Base-by-base conservation (phyloP, 2,329 filamentous ascomycete species). In the Ciborinia camelliae region DNA sequence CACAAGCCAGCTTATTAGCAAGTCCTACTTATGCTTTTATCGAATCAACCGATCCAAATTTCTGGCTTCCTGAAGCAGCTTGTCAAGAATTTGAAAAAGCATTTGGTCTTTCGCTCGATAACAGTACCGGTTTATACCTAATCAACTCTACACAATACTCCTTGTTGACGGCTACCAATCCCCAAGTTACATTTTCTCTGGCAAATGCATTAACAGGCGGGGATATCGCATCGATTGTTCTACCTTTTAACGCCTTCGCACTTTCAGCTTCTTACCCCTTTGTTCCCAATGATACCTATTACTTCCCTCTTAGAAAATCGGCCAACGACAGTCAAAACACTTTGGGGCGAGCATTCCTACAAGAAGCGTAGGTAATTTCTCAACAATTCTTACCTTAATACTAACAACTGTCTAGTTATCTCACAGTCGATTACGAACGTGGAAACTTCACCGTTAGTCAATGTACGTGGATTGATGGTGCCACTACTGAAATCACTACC, bases 21-120 rank as follows among this genome's bases (percentile, higher is more conserved):
- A 70, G 71, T 5, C 68, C 77, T 8, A 76, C 77, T 66, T 66
- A 63, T 23, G 67, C 67, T 28, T 71, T 70, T 64, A 82, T 90
- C 63, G 87, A 90, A 72, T 86, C 83, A 64, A 84, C 85, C 0
- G 83, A 86, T 2, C 83, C 86, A 1, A 86, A 84, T 68, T 76
- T 89, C 2, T 89, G 84, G 82, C 78, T 90, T 8, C 87, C 87
- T 0, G 74, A 79, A 41, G 70, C 73, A 7, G 79, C 88, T 18
- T 91, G 89, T 73, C 79, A 86, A 54, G 80, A 80, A 5, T 90
- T 92, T 70, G 88, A 88, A 53, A 67, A 79, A 2, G 82, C 82
- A 1, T 83, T 91, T 64, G 86, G 86, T 52, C 77, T 92, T 41
- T 82, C 81, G 0, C 88, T 86, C 73, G 86, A 90, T 74, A 81